Base-by-base conservation (phyloP, 75 land plant genomes). In the Isoetes taiwanensis region DNA sequence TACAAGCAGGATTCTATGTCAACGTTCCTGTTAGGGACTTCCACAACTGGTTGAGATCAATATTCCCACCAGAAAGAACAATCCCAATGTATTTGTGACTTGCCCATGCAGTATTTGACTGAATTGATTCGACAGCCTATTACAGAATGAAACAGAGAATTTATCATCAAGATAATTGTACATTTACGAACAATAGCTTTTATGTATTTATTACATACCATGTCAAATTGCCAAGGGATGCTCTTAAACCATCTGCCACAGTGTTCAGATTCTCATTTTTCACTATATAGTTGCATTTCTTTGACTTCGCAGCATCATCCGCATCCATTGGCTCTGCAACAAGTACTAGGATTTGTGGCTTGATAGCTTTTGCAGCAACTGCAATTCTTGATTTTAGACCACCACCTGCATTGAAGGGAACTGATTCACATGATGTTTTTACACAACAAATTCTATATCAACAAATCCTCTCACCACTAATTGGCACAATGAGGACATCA, bases 291-390 rank as follows among this genome's bases (percentile, higher is more conserved):
- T 80, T 82, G 38, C 76, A 77, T 20, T 56, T 72, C 59, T 85
- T 90, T 0, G 96, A 90, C 58, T 40, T 70, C 50, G 86, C 85
- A 26, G 93, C 87, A 80, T 90, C 93, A 80, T 90, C 77, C 33
- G 97, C 97, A 33, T 93, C 87, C 48, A 56, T 78, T 30, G 97
- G 97, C 48, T 90, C 87, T 28, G 93, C 97, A 41, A 84, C 97
- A 20, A 90, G 67, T 34, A 90, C 55, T 42, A 67, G 61, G 38
- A 89, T 84, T 14, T 66, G 33, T 32, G 90, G 86, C 43, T 90
- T 90, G 57, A 82, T 65, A n/a, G 93, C 73, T 60, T 90, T 90
- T 24, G 87, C 96, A 65, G 96, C 96, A 59, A 90, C 33, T 30
- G 91, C 68, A 46, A 86, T 75, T 3, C 96, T 86, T 50, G 96